Base-by-base conservation (phyloP, 163 green algal genomes). In the Volvox carteri region DNA sequence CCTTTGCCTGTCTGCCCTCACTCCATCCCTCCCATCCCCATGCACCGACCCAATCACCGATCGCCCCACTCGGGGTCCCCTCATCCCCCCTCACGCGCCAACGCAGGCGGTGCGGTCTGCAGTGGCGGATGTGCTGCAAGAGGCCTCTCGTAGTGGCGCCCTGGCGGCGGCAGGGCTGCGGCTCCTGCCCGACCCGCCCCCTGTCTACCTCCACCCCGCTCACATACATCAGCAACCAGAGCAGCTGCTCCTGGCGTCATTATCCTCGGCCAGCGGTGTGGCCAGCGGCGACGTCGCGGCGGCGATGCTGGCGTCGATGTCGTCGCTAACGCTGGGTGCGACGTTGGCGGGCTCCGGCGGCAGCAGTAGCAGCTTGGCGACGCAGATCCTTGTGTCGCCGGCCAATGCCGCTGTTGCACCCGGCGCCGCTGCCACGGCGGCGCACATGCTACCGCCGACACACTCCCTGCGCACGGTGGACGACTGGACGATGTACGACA, bases 401-500 rank as follows among this genome's bases (percentile, higher is more conserved):
- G 81, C 81, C n/a, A 37, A 58, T 35, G 81, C 81, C 33, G 46
- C 81, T 21, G 65, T 87, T 33, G 65, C 81, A 8, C 65, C 81
- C 1, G 81, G 81, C 28, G 41, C 81, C 46, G 65, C 65, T 12
- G 81, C 65, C 21, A 56, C 65, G 3, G 81, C 81, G 21, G 81
- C 81, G 8, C 81, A 87, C 48, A 56, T 80, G 81, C 81, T 87
- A 46, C 81, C 81, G 65, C 16, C 62, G 65, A 2, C 81, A 67
- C 33, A 80, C 44, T 19, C 25, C 1, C 65, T 79, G 65, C 44
- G 46, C 12, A 33, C 81, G 46, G 81, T 87, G 65, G 81, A 87
- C 65, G 81, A 87, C 48, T 87, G 81, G 81, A 87, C 81, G 60
- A 80, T 52, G 79, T 78, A 87, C 42, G 79, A 87, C 79, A 87